Evolutionary conservation across 495 filamentous ascomycete genomes (phyloP).

Genomic region (Usnea hakonensis): DNA sequence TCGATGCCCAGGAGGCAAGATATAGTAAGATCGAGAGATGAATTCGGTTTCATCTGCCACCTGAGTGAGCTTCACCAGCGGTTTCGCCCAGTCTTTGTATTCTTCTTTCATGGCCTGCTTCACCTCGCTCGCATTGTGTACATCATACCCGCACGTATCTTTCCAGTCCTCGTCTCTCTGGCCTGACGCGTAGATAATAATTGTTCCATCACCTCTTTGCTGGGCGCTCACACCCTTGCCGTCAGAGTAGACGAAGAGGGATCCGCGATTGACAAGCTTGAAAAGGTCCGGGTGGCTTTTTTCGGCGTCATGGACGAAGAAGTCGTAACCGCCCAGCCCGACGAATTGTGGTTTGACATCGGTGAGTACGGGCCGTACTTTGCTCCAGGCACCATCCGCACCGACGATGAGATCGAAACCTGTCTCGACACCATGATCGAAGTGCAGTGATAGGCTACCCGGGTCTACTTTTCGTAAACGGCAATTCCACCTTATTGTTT

Average conservation of each 20-base stretch:
- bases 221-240: constrained; percentile 37
- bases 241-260: constrained; percentile 36
- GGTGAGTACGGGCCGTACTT: constrained; percentile 42
- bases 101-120: constrained; percentile 19
- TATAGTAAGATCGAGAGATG: constrained; percentile 34
- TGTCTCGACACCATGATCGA: constrained; percentile 25
- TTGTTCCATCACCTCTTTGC: constrained; percentile 38
- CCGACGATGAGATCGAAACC: constrained; percentile 51
- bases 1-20: constrained; percentile 42
- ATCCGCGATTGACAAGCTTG: constrained; percentile 39
- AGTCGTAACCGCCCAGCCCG: constrained; percentile 36
- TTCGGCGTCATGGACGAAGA: constrained; percentile 29
- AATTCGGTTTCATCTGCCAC: constrained; percentile 15
- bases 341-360: constrained; percentile 42
- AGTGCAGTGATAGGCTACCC: constrained; percentile 20
- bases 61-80: constrained; percentile 19
- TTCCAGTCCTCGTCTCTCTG: constrained; percentile 34
- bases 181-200: constrained; percentile 31
- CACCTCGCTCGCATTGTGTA: constrained; percentile 14
- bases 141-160: constrained; percentile 30
- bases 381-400: constrained; percentile 56
- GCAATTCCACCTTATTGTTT: constrained; percentile 22
- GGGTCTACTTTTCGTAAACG: constrained; percentile 19
- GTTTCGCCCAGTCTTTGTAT: constrained; percentile 27
- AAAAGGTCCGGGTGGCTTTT: constrained; percentile 29